Percentiles rank a stretch among this genome's conserved stretches.
These are phyloP conservation scores for Lichtheimia corymbifera DNA, from an alignment of 371 early-diverging fungal genomes.

Conservation along the genomic window DNA sequence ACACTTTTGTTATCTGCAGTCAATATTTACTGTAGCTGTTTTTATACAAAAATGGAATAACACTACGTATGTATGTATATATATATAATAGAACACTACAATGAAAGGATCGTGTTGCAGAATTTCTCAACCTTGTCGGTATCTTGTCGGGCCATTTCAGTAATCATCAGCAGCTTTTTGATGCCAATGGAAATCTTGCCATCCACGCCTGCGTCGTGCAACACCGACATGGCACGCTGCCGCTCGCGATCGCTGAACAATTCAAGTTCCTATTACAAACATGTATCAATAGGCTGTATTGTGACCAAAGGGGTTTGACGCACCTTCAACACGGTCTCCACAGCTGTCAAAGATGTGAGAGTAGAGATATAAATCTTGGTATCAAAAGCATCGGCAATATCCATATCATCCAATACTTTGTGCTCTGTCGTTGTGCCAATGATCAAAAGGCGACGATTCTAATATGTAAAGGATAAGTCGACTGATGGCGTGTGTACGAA, in stretches of 20 bases:
- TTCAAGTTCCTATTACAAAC: slow-evolving; percentile 42
- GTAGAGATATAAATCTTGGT: slow-evolving; percentile 82
- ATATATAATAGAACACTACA: slow-evolving; percentile 13
- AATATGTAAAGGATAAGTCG: background rate
- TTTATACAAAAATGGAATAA: background rate
- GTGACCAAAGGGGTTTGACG: slow-evolving; percentile 4
- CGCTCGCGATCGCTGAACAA: slow-evolving; percentile 67
- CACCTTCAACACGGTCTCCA: slow-evolving; percentile 72
- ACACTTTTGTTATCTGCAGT: no score
- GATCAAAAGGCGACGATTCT: slow-evolving; percentile 78
- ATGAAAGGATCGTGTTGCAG: slow-evolving; percentile 49
- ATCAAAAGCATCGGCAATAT: slow-evolving; percentile 84
- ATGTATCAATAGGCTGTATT: background rate
- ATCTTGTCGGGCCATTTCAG: slow-evolving; percentile 90
- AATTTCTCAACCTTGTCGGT: slow-evolving; percentile 62
- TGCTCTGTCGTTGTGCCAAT: slow-evolving; percentile 86
- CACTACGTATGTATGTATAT: background rate
- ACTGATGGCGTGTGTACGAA: background rate
- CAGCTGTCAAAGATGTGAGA: slow-evolving; percentile 54
- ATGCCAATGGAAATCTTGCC: slow-evolving; percentile 77
- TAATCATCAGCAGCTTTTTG: slow-evolving; percentile 86
- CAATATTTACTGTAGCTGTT: no score
- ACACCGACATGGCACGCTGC: slow-evolving; percentile 46
- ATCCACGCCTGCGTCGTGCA: slow-evolving; percentile 58
- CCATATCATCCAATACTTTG: slow-evolving; percentile 86